Evolutionary conservation across 2,329 filamentous ascomycete species (phyloP), one percentile per base, ranked within the genome.

Genomic region (Aspergillus clavatus): DNA sequence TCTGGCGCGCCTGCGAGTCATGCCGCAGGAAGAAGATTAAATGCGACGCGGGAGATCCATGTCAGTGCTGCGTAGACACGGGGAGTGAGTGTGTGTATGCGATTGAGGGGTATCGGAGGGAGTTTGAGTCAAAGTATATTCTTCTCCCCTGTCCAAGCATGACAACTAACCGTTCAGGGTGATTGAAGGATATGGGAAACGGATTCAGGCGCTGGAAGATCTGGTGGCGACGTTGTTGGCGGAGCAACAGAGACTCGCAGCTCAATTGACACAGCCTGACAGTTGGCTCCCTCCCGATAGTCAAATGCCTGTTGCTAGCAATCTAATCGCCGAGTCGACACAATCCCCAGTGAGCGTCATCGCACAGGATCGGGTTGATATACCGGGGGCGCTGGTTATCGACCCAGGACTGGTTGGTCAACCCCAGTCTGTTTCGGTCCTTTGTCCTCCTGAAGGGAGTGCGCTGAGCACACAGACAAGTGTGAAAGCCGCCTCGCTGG

Each of bases 11-110:
- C 8, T 59, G 56, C 36, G 48, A 55, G 29, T 42, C 50, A 35
- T 59, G 56, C 40, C 52, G 55, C 14, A 49, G 48, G 36, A 51
- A 52, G 31, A 59, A 59, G 42, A 51, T 57, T 41, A 52, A 54
- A 27, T 59, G 56, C 38, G 50, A 56, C 33, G 56, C 55, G 6
- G 45, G 48, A 26, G 50, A 55, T 29, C 55, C 56, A n/a, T 59
- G 56, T 39, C 47, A 49, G 33, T 51, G 47, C 21, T 50, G 48
- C 27, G 38, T 41, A 8, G 46, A 46, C 31, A 49, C 40, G 33
- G 45, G 40, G 19, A 40, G 29, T 19, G 47, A 54, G 10, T 54
- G 52, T 40, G 41, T 52, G 28, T 54, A 47, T 23, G 43, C 43
- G 11, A 22, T 46, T 38, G 51, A 53, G 35, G 45, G 43, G 7